Evolutionary conservation across 2,329 filamentous ascomycete genomes (phyloP).

Genomic region (Ophiostoma novo-ulmi): DNA sequence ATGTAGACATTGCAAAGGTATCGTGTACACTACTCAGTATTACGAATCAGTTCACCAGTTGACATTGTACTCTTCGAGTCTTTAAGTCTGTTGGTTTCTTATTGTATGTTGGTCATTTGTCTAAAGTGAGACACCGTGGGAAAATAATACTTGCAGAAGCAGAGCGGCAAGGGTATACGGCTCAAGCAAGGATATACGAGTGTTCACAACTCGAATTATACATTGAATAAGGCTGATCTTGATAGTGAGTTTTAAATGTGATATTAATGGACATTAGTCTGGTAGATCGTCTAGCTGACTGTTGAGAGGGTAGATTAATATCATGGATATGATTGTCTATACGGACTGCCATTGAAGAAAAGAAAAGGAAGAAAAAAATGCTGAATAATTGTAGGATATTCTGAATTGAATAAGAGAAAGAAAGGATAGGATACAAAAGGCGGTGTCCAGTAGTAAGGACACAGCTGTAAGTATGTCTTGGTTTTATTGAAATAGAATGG

Average conservation of each 20-base stretch:
- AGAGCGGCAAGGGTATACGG: too few relatives aligned
- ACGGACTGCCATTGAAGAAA: not conserved
- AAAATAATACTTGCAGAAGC: not conserved
- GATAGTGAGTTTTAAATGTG: too few relatives aligned
- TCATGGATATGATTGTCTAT: not conserved
- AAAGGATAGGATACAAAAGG: not conserved
- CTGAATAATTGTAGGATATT: too few relatives aligned
- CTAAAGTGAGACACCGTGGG: not conserved
- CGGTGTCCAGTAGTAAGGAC: not conserved
- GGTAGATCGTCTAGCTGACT: not conserved
- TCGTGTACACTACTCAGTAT: not conserved
- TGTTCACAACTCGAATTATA: too few relatives aligned
- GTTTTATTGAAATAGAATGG: not conserved
- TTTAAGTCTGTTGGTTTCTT: too few relatives aligned
- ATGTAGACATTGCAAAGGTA: not conserved
- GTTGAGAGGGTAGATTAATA: not conserved
- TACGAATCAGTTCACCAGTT: not conserved
- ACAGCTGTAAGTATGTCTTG: not conserved
- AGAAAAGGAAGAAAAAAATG: too few relatives aligned
- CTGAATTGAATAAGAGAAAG: not conserved
- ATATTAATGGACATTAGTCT: not conserved
- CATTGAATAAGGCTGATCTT: too few relatives aligned
- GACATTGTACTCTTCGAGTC: too few relatives aligned
- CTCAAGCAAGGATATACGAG: too few relatives aligned
- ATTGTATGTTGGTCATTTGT: not conserved